Percentiles rank a stretch among this genome's conserved stretches.
These are phyloP conservation scores for Aspergillus sp. DNA, from an alignment of 2,329 filamentous ascomycete species.

Conservation along the genomic window DNA sequence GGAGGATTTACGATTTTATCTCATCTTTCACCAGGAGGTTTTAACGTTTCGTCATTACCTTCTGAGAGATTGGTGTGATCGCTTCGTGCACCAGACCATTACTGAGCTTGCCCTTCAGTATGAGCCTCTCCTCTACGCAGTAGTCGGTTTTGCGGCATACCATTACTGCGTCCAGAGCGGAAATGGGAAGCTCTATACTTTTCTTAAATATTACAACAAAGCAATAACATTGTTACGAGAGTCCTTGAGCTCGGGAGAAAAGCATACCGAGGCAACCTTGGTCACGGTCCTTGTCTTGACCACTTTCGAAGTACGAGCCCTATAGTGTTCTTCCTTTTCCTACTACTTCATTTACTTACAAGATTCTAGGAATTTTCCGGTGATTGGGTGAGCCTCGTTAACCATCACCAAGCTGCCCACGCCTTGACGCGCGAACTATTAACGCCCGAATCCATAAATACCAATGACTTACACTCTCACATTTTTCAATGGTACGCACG, in stretches of 20 bases:
- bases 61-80: slow-evolving; percentile 59
- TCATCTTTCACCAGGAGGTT: slow-evolving; percentile 69
- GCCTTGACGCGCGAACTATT: slow-evolving; percentile 71
- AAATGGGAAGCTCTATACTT: slow-evolving; percentile 66
- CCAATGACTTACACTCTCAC: slow-evolving; percentile 61
- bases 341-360: slow-evolving; percentile 7
- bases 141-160: slow-evolving; percentile 84
- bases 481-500: slow-evolving; percentile 83
- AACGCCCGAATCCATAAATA: slow-evolving; percentile 64
- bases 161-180: slow-evolving; percentile 66
- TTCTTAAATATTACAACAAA: slow-evolving; percentile 82
- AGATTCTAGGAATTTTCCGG: slow-evolving; percentile 72
- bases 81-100: slow-evolving; percentile 66
- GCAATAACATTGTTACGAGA: slow-evolving; percentile 69
- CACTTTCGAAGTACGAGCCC: slow-evolving; percentile 71
- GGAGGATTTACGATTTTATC: slow-evolving; percentile 65
- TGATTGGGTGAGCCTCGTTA: slow-evolving; percentile 88
- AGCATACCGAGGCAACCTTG: slow-evolving; percentile 64
- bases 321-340: background rate
- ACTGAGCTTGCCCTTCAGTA: slow-evolving; percentile 65
- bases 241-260: slow-evolving; percentile 62
- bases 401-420: slow-evolving; percentile 83
- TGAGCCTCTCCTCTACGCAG: slow-evolving; percentile 74
- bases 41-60: slow-evolving; percentile 78
- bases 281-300: slow-evolving; percentile 85